Conservation (phyloP, 2,329 filamentous ascomycete genomes). For the Pyrenochaeta sp. region DNA sequence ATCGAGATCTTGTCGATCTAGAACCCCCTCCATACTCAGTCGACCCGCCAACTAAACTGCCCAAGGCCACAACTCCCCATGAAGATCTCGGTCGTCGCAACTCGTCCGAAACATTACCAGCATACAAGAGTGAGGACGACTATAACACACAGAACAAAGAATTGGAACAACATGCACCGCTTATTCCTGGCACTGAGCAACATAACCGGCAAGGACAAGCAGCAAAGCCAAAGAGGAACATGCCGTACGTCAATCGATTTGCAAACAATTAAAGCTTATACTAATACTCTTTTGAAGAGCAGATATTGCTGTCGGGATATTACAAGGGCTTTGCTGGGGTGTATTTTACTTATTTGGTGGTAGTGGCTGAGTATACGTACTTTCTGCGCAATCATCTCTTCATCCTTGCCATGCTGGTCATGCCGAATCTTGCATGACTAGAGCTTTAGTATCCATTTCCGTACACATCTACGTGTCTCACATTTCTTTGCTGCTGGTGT, state of each 20-base stretch:
- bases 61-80: not conserved
- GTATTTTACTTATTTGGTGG: too few relatives aligned
- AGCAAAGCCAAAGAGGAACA: not conserved
- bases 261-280: too few relatives aligned
- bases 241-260: not conserved
- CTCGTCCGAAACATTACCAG: not conserved
- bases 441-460: too few relatives aligned
- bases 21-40: not conserved
- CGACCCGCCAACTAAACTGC: not conserved
- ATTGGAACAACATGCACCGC: too few relatives aligned
- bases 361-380: too few relatives aligned
- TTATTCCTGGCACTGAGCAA: too few relatives aligned
- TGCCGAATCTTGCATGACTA: not conserved
- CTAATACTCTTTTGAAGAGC: too few relatives aligned
- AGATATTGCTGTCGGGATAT: too few relatives aligned
- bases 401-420: not conserved
- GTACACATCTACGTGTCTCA: too few relatives aligned
- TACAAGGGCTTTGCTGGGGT: too few relatives aligned
- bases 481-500: too few relatives aligned
- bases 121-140: not conserved
- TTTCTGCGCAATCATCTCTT: not conserved
- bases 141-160: too few relatives aligned
- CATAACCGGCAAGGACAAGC: not conserved
- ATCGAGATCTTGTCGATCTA: not conserved
- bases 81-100: not conserved